These are phyloP conservation scores for Lipomyces anomalus DNA, from an alignment of 805 yeast species.

Conservation along the genomic window DNA sequence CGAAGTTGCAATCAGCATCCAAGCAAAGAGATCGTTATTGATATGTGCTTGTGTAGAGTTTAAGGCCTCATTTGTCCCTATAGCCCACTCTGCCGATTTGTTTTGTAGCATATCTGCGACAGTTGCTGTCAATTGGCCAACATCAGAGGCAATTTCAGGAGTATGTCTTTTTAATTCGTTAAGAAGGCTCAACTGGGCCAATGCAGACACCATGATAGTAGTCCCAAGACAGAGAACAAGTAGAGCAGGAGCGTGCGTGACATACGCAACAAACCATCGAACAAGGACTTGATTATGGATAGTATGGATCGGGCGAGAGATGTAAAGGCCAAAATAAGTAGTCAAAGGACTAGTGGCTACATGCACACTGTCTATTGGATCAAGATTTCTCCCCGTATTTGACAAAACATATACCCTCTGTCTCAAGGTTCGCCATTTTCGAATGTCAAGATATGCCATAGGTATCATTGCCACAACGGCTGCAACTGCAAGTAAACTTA, in stretches of 20 bases:
- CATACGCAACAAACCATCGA: slow-evolving; percentile 47
- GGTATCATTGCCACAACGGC: slow-evolving; percentile 43
- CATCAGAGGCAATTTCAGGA: slow-evolving; percentile 14
- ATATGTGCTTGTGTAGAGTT: slow-evolving; percentile 43
- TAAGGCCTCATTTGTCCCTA: slow-evolving; percentile 52
- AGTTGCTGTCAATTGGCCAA: slow-evolving; percentile 6
- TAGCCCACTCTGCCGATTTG: slow-evolving; percentile 42
- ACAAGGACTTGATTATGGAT: slow-evolving; percentile 15
- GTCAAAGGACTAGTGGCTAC: slow-evolving; percentile 14
- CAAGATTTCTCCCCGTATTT: slow-evolving; percentile 18
- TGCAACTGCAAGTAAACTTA: slow-evolving; percentile 37
- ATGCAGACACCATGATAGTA: slow-evolving; percentile 50
- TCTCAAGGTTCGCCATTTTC: slow-evolving; percentile 45
- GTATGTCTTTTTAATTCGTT: slow-evolving; percentile 24
- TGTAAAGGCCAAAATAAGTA: slow-evolving; percentile 15
- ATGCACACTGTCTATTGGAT: slow-evolving; percentile 24
- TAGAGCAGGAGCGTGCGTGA: slow-evolving; percentile 49
- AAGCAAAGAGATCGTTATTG: slow-evolving; percentile 62
- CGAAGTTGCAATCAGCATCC: slow-evolving; percentile 53
- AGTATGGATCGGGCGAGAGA: slow-evolving; percentile 14
- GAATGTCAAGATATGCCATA: slow-evolving; percentile 41
- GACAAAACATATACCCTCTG: slow-evolving; percentile 30
- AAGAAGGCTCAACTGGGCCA: slow-evolving; percentile 51
- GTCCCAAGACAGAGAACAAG: slow-evolving; percentile 49
- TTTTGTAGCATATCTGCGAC: slow-evolving; percentile 34